Evolutionary conservation across 345 rosid genomes (phyloP).

Genomic region (Arabidopsis arenosa): DNA sequence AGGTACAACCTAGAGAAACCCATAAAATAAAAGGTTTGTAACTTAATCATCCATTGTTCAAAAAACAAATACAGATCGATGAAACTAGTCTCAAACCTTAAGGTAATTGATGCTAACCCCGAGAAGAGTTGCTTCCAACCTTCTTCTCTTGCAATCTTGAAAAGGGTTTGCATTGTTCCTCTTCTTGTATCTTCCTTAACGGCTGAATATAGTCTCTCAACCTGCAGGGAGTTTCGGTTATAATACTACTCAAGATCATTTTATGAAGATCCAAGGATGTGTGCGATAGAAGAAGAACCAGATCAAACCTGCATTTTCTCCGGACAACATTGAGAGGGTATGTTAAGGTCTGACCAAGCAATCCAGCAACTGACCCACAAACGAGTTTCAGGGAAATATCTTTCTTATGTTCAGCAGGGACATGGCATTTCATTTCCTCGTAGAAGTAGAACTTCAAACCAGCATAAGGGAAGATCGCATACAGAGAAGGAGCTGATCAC

Average conservation of each 20-base stretch:
- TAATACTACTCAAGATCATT: neutral
- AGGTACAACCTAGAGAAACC: conserved; percentile 71
- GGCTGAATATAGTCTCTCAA: conserved; percentile 62
- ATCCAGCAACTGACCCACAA: conserved; percentile 89
- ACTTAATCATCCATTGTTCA: neutral
- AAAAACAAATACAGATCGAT: conserved; percentile 13
- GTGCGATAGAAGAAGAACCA: neutral
- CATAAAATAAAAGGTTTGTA: neutral
- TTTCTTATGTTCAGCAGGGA: conserved; percentile 75
- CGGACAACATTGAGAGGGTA: conserved; percentile 97
- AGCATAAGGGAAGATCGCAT: conserved; percentile 96
- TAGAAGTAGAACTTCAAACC: conserved; percentile 96
- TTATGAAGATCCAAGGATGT: neutral
- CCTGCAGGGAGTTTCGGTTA: conserved; percentile 51
- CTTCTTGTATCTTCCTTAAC: conserved; percentile 55
- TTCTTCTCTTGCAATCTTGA: conserved; percentile 65
- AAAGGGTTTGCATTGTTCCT: conserved; percentile 68
- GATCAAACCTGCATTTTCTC: conserved; percentile 89
- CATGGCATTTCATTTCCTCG: conserved; percentile 92
- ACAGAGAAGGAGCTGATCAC: conserved; percentile 80
- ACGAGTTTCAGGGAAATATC: conserved; percentile 73
- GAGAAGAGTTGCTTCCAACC: conserved; percentile 99
- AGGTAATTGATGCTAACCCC: conserved; percentile 90
- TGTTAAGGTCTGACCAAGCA: conserved; percentile 92
- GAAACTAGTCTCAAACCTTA: conserved; percentile 55